Evolutionary conservation across 176 grass and related monocot species (phyloP), one percentile per base, ranked within the genome.

Genomic region (Elaeis guineensis): DNA sequence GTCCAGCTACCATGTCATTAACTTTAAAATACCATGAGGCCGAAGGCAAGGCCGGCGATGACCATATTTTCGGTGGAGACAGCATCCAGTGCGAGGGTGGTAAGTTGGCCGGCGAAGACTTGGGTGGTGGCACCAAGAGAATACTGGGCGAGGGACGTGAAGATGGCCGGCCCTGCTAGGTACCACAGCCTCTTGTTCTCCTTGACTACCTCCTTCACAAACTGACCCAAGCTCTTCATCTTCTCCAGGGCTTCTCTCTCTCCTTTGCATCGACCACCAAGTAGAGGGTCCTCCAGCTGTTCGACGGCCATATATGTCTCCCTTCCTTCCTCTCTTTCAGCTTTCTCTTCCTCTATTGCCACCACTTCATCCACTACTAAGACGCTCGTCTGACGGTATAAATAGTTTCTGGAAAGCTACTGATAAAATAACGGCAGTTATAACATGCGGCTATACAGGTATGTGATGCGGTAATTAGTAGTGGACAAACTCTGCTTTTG

Each of bases 1-100:
- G 2, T 44, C 1, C 11, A 44, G 7, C 2, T 44, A 44, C 11
- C 35, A 44, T 44, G 8, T 14, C 5, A 11, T 11, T 44, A 12
- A 44, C 14, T 44, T 26, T 44, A 44, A 44, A 44, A 11, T 62
- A 90, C 72, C 82, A 83, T 89, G 73, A 95, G 76, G 5, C 85
- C 82, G 14, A 89, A 76, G 17, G 86, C 90, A 44, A 95, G 90
- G 7, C 86, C 90, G 9, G 86, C 83, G 64, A 90, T 84, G 56
- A 95, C 83, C 62, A 69, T 78, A 77, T 90, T 95, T 74, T 95
- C 86, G 12, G 85, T 95, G 48, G 90, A 95, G 68, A 86, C 62
- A 50, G 82, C 85, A n/a, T 95, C 90, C n/a, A 95, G 82, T 67
- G 89, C 90, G 52, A 95, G 86, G 12, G 86, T 95, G 17, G 74